Conservation (phyloP, 2,329 filamentous ascomycete genomes). For the Fusarium sp. region DNA sequence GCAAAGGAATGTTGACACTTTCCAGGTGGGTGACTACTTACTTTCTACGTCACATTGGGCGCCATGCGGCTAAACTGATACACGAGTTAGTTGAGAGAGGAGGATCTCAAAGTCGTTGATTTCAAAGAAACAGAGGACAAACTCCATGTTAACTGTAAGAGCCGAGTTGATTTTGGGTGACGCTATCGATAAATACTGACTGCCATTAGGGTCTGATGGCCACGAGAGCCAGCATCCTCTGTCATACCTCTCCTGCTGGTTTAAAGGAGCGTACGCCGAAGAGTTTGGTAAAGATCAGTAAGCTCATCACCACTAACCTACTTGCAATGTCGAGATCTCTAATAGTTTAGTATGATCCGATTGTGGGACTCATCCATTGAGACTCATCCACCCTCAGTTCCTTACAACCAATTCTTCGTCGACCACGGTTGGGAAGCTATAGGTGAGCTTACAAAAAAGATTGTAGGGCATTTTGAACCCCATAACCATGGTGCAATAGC, state of each 20-base stretch:
- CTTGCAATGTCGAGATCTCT: not conserved
- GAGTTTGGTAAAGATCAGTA: slow-evolving; percentile 37
- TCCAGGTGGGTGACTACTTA: slow-evolving; percentile 42
- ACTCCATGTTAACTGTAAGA: slow-evolving; percentile 48
- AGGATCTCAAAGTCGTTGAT: slow-evolving; percentile 42
- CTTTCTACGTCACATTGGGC: not conserved
- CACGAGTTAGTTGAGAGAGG: slow-evolving; percentile 44
- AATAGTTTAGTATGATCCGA: slow-evolving; percentile 11
- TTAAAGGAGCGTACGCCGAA: slow-evolving; percentile 17
- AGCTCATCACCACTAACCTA: not conserved
- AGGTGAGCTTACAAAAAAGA: slow-evolving; percentile 67
- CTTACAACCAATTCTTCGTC: slow-evolving; percentile 67
- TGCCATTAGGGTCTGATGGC: slow-evolving; percentile 69
- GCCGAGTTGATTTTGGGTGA: not conserved
- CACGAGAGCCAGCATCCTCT: slow-evolving; percentile 75
- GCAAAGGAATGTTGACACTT: slow-evolving; percentile 54
- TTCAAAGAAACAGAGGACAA: slow-evolving; percentile 41
- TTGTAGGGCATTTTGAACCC: slow-evolving; percentile 56
- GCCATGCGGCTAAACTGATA: not conserved
- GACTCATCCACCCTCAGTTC: slow-evolving; percentile 63
- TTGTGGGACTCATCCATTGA: slow-evolving; percentile 46
- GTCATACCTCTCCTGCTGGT: slow-evolving; percentile 45
- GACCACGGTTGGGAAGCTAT: slow-evolving; percentile 57
- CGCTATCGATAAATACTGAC: not conserved
- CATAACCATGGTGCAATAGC: not conserved